Evolutionary conservation across 306 rosid genomes (phyloP).

Genomic region (Acmispon strigosus): DNA sequence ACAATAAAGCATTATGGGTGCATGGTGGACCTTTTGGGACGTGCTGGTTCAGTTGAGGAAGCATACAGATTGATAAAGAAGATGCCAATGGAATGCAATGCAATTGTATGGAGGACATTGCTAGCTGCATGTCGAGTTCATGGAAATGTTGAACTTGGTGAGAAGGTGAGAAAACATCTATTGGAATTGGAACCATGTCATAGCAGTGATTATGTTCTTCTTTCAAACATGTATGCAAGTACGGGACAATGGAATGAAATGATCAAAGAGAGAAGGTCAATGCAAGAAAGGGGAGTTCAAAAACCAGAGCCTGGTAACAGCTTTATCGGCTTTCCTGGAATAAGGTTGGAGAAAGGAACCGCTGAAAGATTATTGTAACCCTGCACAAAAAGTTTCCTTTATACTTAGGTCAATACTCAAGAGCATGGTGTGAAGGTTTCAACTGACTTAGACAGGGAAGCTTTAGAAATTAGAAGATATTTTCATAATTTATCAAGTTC

Average conservation of each 20-base stretch:
- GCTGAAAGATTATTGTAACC: not conserved
- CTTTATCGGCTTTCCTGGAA: conserved; percentile 23
- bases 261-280: conserved; percentile 41
- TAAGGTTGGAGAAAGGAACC: not conserved
- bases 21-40: conserved; percentile 71
- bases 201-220: conserved; percentile 73
- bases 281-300: conserved; percentile 36
- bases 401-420: not conserved
- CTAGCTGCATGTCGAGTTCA: conserved; percentile 61
- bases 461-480: not conserved
- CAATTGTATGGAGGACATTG: conserved; percentile 70
- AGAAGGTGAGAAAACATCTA: conserved; percentile 53
- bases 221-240: conserved; percentile 67
- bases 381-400: not conserved
- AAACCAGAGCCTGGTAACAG: conserved; percentile 63
- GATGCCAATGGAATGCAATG: conserved; percentile 62
- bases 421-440: not conserved
- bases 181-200: conserved; percentile 54
- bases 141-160: conserved; percentile 50
- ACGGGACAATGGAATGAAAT: conserved; percentile 54
- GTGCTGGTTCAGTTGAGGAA: conserved; percentile 62
- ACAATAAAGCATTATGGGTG: conserved; percentile 78
- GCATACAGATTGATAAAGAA: conserved; percentile 46
- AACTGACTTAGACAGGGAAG: not conserved
- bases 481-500: not conserved